A percentile compares a stretch with the other conserved stretches of the same genome.
phyloP scores from a whole-genome alignment of 805 yeast species.

The Candida qinlingensis region DNA sequence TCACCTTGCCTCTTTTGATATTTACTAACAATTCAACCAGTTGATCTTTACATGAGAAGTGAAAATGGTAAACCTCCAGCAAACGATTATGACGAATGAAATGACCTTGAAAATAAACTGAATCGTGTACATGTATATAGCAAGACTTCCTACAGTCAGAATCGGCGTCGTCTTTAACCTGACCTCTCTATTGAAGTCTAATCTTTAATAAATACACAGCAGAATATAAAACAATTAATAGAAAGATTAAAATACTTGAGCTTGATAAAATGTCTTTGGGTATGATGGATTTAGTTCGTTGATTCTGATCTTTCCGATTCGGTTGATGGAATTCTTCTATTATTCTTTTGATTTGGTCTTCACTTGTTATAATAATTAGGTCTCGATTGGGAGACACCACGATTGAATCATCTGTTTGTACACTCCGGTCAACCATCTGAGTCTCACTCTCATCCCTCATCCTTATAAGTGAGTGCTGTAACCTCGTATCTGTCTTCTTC shows the following conservation, averaged over 20 bases:
- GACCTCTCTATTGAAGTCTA: neutral
- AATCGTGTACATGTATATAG: neutral
- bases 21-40: conserved; percentile 11
- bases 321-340: neutral
- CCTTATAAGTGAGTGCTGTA: neutral
- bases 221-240: neutral
- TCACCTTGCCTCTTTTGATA: neutral
- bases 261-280: conserved; percentile 1
- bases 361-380: neutral
- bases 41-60: conserved; percentile 80
- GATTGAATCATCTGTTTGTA: conserved; percentile 1
- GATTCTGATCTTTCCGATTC: neutral
- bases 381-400: neutral
- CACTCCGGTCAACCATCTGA: neutral
- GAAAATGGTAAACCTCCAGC: conserved; percentile 81
- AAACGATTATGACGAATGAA: conserved; percentile 73
- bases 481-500: neutral
- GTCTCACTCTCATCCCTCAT: neutral
- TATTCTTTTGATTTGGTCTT: neutral
- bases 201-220: neutral
- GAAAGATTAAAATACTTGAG: neutral
- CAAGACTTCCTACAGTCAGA: neutral
- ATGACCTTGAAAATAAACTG: neutral
- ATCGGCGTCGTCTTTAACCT: neutral
- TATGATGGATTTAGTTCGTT: neutral